Percentiles rank a stretch among this genome's conserved stretches.
Evolutionary conservation across 305 asterid genomes (phyloP).

Genomic region (Lippia alba): DNA sequence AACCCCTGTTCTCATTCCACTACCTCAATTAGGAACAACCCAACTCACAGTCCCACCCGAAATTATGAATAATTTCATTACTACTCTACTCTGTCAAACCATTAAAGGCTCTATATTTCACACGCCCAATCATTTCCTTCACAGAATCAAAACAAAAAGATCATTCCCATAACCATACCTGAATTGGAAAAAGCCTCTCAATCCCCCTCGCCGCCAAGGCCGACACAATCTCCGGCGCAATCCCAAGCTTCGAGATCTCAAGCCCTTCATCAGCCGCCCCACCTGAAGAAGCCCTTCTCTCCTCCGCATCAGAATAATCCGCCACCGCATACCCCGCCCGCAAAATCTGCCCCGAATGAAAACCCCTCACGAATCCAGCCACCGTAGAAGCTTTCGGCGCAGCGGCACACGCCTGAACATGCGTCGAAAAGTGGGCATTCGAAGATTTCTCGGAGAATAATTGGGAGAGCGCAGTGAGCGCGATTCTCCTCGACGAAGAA

Average conservation of each 20-base stretch:
- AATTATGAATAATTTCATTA: constrained; percentile 1
- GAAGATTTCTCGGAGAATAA: constrained; percentile 44
- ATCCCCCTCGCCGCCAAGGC: constrained; percentile 76
- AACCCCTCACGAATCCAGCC: constrained; percentile 42
- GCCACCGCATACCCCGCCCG: constrained; percentile 61
- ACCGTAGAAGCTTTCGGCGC: constrained; percentile 18
- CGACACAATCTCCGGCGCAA: constrained; percentile 62
- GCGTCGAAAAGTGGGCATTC: constrained; percentile 27
- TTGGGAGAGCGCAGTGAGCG: constrained; percentile 52
- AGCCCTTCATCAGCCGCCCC: constrained; percentile 74
- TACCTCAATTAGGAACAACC: constrained; percentile 14
- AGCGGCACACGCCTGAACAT: constrained; percentile 34
- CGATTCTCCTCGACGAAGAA: constrained; percentile 48
- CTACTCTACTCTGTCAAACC: not conserved
- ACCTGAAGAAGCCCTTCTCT: constrained; percentile 41
- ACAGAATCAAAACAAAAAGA: not conserved
- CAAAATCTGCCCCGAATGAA: constrained; percentile 56
- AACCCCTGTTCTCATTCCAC: not conserved
- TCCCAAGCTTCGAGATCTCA: constrained; percentile 85
- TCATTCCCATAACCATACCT: constrained; percentile 49
- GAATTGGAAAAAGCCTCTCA: constrained; percentile 89
- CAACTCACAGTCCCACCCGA: not conserved
- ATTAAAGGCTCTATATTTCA: not conserved
- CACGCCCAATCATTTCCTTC: not conserved
- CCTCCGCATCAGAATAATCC: constrained; percentile 62